Evolutionary conservation across 2,329 filamentous ascomycete species (phyloP).

Genomic region (Periglandula ipomoeae): DNA sequence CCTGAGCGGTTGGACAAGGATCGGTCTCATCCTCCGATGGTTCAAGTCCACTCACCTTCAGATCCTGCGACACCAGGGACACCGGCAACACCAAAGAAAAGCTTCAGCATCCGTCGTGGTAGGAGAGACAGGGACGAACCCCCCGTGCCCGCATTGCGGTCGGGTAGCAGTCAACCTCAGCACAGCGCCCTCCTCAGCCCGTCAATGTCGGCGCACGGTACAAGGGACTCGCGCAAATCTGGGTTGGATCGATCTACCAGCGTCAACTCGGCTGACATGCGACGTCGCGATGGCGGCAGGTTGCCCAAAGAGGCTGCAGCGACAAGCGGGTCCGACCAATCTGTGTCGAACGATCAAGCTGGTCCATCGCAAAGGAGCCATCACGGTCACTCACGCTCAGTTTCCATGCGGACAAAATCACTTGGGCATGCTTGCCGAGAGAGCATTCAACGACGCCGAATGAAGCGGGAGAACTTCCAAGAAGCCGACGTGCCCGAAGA

Average conservation of each 20-base stretch:
- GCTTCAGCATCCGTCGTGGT: constrained; percentile 69
- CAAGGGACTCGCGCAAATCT: constrained; percentile 50
- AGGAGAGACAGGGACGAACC: constrained; percentile 45
- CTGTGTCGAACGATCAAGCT: constrained; percentile 45
- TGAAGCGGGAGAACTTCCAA: constrained; percentile 60
- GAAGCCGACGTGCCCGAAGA: constrained; percentile 83
- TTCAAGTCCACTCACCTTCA: constrained; percentile 71
- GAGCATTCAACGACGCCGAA: constrained; percentile 80
- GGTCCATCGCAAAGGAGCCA: constrained; percentile 41
- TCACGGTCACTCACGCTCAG: constrained; percentile 42
- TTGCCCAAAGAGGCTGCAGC: constrained; percentile 56
- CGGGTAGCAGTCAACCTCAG: constrained; percentile 57
- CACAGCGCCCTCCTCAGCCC: constrained; percentile 73
- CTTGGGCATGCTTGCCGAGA: constrained; percentile 82
- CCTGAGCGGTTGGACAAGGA: constrained; percentile 53
- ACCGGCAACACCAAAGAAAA: constrained; percentile 62
- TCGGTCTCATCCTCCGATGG: constrained; percentile 59
- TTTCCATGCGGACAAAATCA: constrained; percentile 71
- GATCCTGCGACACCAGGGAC: constrained; percentile 34
- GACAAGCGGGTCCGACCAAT: constrained; percentile 74
- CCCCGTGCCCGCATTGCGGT: constrained; percentile 38
- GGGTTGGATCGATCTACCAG: constrained; percentile 77
- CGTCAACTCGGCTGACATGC: constrained; percentile 79
- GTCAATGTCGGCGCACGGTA: constrained; percentile 51
- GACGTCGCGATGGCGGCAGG: constrained; percentile 46